phyloP scores from a whole-genome alignment of 805 yeast genomes.

The Lachancea kluyveri region DNA sequence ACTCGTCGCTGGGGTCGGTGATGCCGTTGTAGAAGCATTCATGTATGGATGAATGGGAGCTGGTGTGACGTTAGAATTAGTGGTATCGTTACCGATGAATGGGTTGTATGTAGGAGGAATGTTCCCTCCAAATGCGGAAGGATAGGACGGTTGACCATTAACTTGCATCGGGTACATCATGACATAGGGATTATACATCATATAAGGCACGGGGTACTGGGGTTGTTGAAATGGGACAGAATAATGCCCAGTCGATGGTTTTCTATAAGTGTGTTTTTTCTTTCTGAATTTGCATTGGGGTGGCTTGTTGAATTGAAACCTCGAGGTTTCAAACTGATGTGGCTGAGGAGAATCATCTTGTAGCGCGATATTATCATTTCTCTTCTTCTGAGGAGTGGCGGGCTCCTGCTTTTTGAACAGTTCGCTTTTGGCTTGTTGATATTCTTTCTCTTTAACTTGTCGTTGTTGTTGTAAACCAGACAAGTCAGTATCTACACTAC shows the following conservation, averaged over 20 bases:
- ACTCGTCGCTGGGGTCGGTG: too few relatives aligned
- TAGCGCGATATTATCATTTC: slow-evolving; percentile 2
- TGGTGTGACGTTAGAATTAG: too few relatives aligned
- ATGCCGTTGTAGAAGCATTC: too few relatives aligned
- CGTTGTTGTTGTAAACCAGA: slow-evolving; percentile 32
- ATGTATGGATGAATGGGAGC: too few relatives aligned
- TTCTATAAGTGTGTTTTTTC: not conserved
- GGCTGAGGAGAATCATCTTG: slow-evolving; percentile 21
- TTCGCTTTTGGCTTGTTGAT: slow-evolving; percentile 36
- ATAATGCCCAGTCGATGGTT: slow-evolving; percentile 1
- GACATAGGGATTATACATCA: slow-evolving; percentile 11
- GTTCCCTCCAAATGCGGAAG: too few relatives aligned
- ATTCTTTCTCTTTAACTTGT: slow-evolving; percentile 38
- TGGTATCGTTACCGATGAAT: too few relatives aligned
- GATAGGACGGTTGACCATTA: too few relatives aligned
- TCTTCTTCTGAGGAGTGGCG: slow-evolving; percentile 8
- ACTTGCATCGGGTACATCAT: too few relatives aligned
- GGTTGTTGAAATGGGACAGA: slow-evolving; percentile 3
- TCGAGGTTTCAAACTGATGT: slow-evolving; percentile 21
- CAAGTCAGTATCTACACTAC: too few relatives aligned
- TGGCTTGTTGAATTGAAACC: slow-evolving; percentile 13
- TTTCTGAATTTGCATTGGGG: slow-evolving; percentile 4
- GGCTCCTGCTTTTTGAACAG: slow-evolving; percentile 29
- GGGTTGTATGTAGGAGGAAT: too few relatives aligned
- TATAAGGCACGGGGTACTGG: slow-evolving; percentile 8